Base-by-base conservation (phyloP, 495 filamentous ascomycete species). In the Xylaria acuta region DNA sequence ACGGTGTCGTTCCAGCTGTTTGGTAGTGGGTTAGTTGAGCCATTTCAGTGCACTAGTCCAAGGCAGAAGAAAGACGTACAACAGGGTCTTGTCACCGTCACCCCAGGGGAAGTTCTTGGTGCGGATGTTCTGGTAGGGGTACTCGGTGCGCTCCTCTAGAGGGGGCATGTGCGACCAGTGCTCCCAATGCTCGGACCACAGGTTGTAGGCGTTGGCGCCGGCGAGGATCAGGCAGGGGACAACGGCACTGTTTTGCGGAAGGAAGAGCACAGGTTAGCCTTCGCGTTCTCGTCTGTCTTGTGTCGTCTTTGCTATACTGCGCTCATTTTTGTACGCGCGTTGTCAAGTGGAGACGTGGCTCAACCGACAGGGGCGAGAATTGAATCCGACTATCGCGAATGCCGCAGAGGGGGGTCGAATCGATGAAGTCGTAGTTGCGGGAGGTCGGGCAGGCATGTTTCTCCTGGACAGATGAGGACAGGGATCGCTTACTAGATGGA, bases 161-260 rank as follows among this genome's bases (percentile, higher is more conserved):
- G 95, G 91, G 65, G 92, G 88, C 85, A 93, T 85, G 86, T 98
- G 94, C 7, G 82, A 82, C 92, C 91, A 94, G 85, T 98, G 95
- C 85, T 96, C 92, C 95, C 94, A 97, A 84, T 98, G 95, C 89
- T 97, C 93, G 72, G 87, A 88, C 94, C 94, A 98, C 71, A 96
- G 90, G 81, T 88, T 90, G 80, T 93, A 96, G 77, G 95, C 93
- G 82, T 97, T 98, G 77, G 89, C 76, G 70, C 85, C 81, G 56
- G 91, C 89, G 74, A 93, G 82, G 73, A 93, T 84, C 71, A 98
- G 85, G 81, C 80, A 82, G 63, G 94, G 93, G 74, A 91, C 83
- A 51, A 91, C 85, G 77, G 83, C 88, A 78, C 94, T 97, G 75
- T 72, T 72, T 59, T 60, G n/a, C 60, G 67, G 64, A 59, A 69